Conservation (phyloP, 352 stramenopile species). For the Pythium brachiatum region DNA sequence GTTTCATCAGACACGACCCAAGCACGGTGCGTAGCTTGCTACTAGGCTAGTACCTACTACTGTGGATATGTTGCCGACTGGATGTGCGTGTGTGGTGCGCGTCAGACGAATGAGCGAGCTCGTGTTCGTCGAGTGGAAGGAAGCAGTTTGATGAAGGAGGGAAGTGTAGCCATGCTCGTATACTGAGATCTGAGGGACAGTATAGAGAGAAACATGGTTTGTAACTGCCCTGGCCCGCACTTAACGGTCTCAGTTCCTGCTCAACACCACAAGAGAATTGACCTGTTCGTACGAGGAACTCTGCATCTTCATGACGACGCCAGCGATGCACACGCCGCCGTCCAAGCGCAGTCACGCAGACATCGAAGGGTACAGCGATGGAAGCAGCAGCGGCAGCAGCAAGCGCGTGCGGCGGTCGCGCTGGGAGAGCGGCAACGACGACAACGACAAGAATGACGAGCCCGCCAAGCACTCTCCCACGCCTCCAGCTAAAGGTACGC, state of each 20-base stretch:
- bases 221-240: neutral
- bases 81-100: neutral
- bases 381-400: neutral
- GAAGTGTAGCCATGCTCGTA: constrained; percentile 13
- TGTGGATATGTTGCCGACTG: neutral
- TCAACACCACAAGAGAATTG: neutral
- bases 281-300: neutral
- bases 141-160: constrained; percentile 27
- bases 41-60: neutral
- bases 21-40: constrained; percentile 27
- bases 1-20: constrained; percentile 30
- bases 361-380: neutral
- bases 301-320: constrained; percentile 5
- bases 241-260: constrained; percentile 3
- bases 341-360: constrained; percentile 14
- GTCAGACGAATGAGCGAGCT: constrained; percentile 36
- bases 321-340: neutral
- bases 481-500: constrained; percentile 13
- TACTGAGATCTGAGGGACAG: neutral
- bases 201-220: neutral
- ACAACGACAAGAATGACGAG: neutral
- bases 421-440: constrained; percentile 28
- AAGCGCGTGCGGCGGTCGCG: constrained; percentile 42
- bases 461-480: neutral
- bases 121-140: constrained; percentile 55